Evolutionary conservation across 1,139 yeast species (phyloP), one percentile per base, ranked within the genome.

Genomic region (Candida sp.): DNA sequence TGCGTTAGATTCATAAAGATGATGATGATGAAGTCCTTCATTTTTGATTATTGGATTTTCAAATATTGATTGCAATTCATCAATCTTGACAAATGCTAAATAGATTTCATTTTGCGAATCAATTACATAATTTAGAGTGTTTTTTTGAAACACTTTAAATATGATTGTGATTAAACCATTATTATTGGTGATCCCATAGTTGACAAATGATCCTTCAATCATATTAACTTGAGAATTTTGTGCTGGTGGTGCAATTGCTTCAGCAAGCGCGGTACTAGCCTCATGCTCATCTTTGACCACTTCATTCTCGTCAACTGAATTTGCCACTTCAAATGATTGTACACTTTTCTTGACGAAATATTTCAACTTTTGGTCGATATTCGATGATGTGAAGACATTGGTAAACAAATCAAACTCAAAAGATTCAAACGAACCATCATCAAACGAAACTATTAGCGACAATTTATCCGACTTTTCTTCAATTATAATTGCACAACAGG

Each of bases 51-150:
- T 15, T 5, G 39, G 39, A 9, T 38, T 32, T 32, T 30, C 37
- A 12, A 30, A n/a, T 8, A 9, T 30, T 4, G 33, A 4, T 41
- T 30, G 22, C 9, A 32, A 37, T 7, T 36, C 38, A 7, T 40
- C 42, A 7, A 52, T 42, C 35, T 48, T 42, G 11, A 52, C 43
- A 45, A 65, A 63, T 12, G 55, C 65, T 19, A 70, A 45, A 29
- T 54, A 51, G 27, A 57, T 56, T 15, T 61, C 64, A 27, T 54
- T 50, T 43, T 57, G 58, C 4, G 70, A 66, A 21, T 57, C 47
- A 15, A 64, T 64, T 22, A 60, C 57, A 47, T 68, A 68, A 41
- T 62, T 58, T 15, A 70, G 43, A 3, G 58, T 57, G 44, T 66
- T 59, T 38, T 59, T 64, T 1, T 72, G 70, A 15, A 57, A 49